Percentiles rank a stretch among this genome's conserved stretches.
phyloP scores from a whole-genome alignment of 164 flowering plant species.

The Taxillus chinensis region DNA sequence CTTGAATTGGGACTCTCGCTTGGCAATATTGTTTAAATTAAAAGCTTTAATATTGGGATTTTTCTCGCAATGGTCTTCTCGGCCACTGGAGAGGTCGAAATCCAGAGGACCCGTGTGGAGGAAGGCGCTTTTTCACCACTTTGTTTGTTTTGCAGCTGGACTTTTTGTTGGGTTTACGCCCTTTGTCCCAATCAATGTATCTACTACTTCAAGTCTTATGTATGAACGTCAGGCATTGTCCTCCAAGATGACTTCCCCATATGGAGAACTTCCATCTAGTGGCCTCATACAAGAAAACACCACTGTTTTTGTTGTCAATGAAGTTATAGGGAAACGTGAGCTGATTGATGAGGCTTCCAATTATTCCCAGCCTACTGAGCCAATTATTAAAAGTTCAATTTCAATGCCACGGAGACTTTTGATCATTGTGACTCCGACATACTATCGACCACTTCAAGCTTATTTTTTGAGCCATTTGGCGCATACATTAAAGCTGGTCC shows the following conservation, averaged over 20 bases:
- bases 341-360: constrained; percentile 10
- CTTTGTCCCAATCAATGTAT: constrained; percentile 31
- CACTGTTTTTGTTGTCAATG: constrained; percentile 5
- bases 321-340: constrained; percentile 7
- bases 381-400: constrained; percentile 15
- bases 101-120: constrained; percentile 50
- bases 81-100: constrained; percentile 53
- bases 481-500: constrained; percentile 49
- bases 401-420: constrained; percentile 38
- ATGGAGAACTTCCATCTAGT: constrained; percentile 12
- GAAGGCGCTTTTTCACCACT: constrained; percentile 51
- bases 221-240: constrained; percentile 42
- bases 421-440: constrained; percentile 75
- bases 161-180: constrained; percentile 59
- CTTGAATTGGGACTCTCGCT: constrained; percentile 24
- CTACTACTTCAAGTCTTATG: constrained; percentile 18
- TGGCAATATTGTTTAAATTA: constrained; percentile 20
- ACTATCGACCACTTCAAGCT: constrained; percentile 57
- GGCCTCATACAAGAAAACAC: constrained; percentile 9
- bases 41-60: constrained; percentile 32
- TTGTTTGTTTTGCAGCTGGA: constrained; percentile 55
- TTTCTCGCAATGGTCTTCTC: constrained; percentile 40
- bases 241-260: constrained; percentile 25
- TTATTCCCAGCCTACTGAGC: constrained; percentile 4
- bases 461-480: constrained; percentile 72